A percentile compares a stretch with the other conserved stretches of the same genome.
Evolutionary conservation across 805 yeast genomes (phyloP).

Genomic region (Candida chauliodis): DNA sequence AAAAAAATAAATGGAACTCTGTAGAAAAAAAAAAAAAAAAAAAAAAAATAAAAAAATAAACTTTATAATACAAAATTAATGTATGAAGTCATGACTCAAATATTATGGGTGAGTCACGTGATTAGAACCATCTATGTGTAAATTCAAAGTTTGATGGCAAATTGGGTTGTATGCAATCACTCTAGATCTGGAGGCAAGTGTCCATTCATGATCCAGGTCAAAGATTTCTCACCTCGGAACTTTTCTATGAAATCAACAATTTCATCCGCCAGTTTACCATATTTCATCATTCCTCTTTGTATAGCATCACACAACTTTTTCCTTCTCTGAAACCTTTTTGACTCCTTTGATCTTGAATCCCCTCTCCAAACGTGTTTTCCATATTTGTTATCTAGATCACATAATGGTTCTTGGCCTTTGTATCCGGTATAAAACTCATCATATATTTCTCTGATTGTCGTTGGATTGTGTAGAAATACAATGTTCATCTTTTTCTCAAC

Average conservation of each 20-base stretch:
- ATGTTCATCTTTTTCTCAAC: slow-evolving; percentile 28
- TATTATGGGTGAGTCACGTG: neutral
- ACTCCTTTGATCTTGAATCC: slow-evolving; percentile 42
- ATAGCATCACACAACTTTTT: slow-evolving; percentile 43
- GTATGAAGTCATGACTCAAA: slow-evolving; percentile 1
- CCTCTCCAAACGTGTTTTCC: slow-evolving; percentile 47
- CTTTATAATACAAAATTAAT: neutral
- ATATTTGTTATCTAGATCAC: slow-evolving; percentile 39
- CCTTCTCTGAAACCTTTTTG: slow-evolving; percentile 41
- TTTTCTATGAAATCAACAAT: slow-evolving; percentile 39
- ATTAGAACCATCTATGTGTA: neutral
- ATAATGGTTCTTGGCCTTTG: slow-evolving; percentile 40
- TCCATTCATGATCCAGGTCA: slow-evolving; percentile 48
- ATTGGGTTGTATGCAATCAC: slow-evolving; percentile 3
- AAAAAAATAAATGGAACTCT: slow-evolving; percentile 1
- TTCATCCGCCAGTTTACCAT: slow-evolving; percentile 37
- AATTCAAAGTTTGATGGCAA: neutral
- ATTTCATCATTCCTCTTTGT: slow-evolving; percentile 38
- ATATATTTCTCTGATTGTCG: slow-evolving; percentile 42
- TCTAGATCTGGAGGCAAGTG: slow-evolving; percentile 35
- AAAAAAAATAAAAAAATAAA: neutral
- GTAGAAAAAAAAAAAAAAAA: slow-evolving; percentile 1
- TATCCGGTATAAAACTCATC: slow-evolving; percentile 44
- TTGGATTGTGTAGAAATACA: slow-evolving; percentile 42
- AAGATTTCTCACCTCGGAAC: slow-evolving; percentile 39